Conservation (phyloP, 768 basidiomycete genomes). For the Heimioporus sp. region DNA sequence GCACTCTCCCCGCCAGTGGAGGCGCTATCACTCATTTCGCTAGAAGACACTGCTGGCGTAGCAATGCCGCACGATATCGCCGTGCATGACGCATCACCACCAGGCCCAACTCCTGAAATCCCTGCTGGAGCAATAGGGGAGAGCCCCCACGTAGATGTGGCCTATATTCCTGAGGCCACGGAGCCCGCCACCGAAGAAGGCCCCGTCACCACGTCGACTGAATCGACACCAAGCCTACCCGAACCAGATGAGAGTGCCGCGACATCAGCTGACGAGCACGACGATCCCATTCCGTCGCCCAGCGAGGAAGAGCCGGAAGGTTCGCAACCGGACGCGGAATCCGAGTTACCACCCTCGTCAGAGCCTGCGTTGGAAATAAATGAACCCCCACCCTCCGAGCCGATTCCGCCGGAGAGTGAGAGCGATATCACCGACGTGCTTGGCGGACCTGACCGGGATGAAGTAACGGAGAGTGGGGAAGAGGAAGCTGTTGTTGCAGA, state of each 20-base stretch:
- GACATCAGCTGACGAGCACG: constrained; percentile 8
- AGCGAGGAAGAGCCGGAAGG: not conserved
- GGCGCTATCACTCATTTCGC: constrained; percentile 23
- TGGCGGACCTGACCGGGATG: constrained; percentile 18
- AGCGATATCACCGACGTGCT: constrained; percentile 36
- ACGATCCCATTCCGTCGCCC: not conserved
- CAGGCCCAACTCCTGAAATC: constrained; percentile 2
- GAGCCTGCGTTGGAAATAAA: constrained; percentile 24
- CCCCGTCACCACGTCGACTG: not conserved
- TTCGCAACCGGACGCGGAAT: constrained; percentile 5
- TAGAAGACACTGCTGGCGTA: constrained; percentile 15
- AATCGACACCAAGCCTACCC: constrained; percentile 4
- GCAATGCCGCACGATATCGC: not conserved
- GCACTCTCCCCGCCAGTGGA: constrained; percentile 30
- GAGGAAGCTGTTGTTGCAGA: constrained; percentile 10
- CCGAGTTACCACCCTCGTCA: not conserved
- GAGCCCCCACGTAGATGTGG: not conserved
- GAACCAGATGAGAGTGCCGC: not conserved
- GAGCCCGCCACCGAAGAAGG: constrained; percentile 7
- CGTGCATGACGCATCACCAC: not conserved
- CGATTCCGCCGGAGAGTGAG: constrained; percentile 32
- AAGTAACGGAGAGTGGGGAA: constrained; percentile 14
- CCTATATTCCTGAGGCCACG: not conserved
- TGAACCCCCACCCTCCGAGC: constrained; percentile 32
- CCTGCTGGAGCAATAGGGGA: constrained; percentile 2